These are phyloP conservation scores for Debaryomyces coudertii DNA, from an alignment of 1,139 yeast species.

Conservation along the genomic window DNA sequence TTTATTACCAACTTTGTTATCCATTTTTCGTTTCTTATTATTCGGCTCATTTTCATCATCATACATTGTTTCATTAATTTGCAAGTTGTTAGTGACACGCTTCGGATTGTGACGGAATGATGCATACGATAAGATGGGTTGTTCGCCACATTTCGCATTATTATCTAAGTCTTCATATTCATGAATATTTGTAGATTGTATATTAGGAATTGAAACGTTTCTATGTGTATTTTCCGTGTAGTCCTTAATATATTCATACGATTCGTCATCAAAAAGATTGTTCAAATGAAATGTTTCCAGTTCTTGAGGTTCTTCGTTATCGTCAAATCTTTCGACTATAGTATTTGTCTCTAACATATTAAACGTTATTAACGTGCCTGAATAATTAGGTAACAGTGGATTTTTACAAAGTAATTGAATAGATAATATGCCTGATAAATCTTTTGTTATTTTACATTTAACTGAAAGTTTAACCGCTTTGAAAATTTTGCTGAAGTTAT, in stretches of 20 bases:
- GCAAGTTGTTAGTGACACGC: slow-evolving; percentile 5
- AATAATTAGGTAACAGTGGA: slow-evolving; percentile 35
- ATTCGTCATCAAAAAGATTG: slow-evolving; percentile 29
- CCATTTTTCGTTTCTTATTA: slow-evolving; percentile 16
- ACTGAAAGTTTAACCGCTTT: slow-evolving; percentile 59
- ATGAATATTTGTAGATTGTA: slow-evolving; percentile 9
- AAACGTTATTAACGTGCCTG: slow-evolving; percentile 67
- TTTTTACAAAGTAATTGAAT: slow-evolving; percentile 48
- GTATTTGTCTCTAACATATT: slow-evolving; percentile 53
- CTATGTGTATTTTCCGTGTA: slow-evolving; percentile 9
- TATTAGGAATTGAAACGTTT: background rate
- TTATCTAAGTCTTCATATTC: slow-evolving; percentile 19
- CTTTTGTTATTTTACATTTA: slow-evolving; percentile 63
- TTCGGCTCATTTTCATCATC: slow-evolving; percentile 12
- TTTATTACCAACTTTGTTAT: slow-evolving; percentile 17
- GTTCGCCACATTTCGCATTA: slow-evolving; percentile 8
- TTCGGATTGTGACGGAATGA: slow-evolving; percentile 17
- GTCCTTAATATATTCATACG: slow-evolving; percentile 27
- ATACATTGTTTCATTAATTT: slow-evolving; percentile 16
- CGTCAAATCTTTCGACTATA: slow-evolving; percentile 18
- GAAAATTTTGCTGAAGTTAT: slow-evolving; percentile 54
- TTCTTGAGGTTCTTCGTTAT: slow-evolving; percentile 9
- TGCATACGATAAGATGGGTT: slow-evolving; percentile 22
- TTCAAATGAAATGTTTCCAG: slow-evolving; percentile 14
- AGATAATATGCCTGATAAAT: slow-evolving; percentile 55